Conservation (phyloP, 2,329 filamentous ascomycete species). For the Xylaria sp. region DNA sequence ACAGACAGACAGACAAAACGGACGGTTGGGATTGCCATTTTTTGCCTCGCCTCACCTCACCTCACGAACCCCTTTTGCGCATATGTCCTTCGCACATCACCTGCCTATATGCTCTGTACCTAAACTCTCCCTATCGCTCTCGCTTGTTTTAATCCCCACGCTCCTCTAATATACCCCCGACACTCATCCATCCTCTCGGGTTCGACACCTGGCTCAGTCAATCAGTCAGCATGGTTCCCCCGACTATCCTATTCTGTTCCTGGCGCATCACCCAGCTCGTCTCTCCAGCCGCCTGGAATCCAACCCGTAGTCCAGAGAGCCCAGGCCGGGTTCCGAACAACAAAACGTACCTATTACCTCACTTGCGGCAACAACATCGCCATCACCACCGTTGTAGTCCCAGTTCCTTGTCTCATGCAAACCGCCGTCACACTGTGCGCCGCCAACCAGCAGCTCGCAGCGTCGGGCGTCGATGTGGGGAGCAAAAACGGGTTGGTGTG, state of each 20-base stretch:
- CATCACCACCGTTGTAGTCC: too few relatives aligned
- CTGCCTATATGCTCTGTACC: neutral
- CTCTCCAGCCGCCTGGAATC: neutral
- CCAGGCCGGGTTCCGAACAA: neutral
- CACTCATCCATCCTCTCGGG: neutral
- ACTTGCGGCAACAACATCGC: neutral
- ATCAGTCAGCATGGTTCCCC: neutral
- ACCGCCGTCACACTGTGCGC: slow-evolving; percentile 1
- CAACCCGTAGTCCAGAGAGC: neutral
- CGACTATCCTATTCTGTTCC: neutral
- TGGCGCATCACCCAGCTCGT: neutral
- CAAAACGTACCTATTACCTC: neutral
- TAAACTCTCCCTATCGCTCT: neutral
- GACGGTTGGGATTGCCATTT: neutral
- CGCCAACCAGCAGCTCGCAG: slow-evolving; percentile 9
- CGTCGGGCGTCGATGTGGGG: slow-evolving; percentile 1
- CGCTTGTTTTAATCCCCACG: neutral
- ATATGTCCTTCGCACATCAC: neutral
- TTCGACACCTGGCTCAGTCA: neutral
- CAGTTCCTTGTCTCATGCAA: neutral
- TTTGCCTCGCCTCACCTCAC: neutral
- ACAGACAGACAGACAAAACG: neutral
- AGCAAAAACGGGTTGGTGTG: neutral
- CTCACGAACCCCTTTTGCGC: too few relatives aligned
- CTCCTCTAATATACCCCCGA: neutral